Evolutionary conservation across 2,329 filamentous ascomycete genomes (phyloP), one percentile per base, ranked within the genome.

Genomic region (Calonectria naviculata): DNA sequence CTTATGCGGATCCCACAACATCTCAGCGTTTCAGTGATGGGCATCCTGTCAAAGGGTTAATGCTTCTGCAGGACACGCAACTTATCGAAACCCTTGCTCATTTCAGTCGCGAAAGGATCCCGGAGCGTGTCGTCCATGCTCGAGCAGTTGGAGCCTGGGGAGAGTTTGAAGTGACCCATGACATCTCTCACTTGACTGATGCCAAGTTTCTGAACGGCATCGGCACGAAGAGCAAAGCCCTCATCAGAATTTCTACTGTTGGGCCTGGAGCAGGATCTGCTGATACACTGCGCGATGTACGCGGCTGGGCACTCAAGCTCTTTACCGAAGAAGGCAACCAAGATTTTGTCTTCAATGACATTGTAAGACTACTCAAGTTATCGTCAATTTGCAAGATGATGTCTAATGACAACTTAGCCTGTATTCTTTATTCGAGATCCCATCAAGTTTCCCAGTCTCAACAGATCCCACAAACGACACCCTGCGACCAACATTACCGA

Each of bases 341-440:
- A 89, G 93, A 94, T 80, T 91, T 92, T 86, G 93, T 94, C 24
- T 92, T 89, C 80, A 94, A 94, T 84, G 94, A 95, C 83, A 94
- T 92, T 21, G 73, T 72, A 61, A 29, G 71, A n/a, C 15, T 36
- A 4, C 7, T 15, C 4, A 7, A 5, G 15, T 36, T 12, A 10
- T 24, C 26, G 3, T 10, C 17, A 24, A 3, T 4, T 4, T 28
- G 12, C 5, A 29, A 26, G 13, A 15, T 42, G 12, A 15, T 28
- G 29, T 5, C 60, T 65, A 36, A 69, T 24, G 3, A 24, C 15
- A 1, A 5, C 12, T 9, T 4, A 74, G 0, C 93, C 93, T 1
- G 88, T 94, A 21, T 95, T 95, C 86, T 95, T 95, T 86, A 79
- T 95, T 36, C 88, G 93, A 44, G 93, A 95, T 75, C 92, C 93